Evolutionary conservation across 2,329 filamentous ascomycete species (phyloP).

Genomic region (Stachybotrys echinatus): DNA sequence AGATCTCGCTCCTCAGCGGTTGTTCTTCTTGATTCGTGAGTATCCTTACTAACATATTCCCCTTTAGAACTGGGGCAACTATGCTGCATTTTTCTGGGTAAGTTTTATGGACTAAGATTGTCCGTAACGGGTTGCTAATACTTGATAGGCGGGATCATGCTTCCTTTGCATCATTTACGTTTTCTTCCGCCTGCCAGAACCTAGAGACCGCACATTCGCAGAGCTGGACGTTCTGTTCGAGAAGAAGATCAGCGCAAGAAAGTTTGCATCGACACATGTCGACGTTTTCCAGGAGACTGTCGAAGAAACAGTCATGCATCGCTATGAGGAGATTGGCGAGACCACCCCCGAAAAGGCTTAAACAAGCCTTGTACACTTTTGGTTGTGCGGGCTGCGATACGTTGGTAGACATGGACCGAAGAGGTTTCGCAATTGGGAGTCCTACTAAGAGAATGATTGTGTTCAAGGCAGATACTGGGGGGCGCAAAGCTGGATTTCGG

Average conservation of each 20-base stretch:
- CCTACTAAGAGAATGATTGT: too few relatives aligned
- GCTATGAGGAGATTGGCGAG: conserved; percentile 35
- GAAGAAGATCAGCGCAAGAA: conserved; percentile 61
- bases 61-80: conserved; percentile 68
- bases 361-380: too few relatives aligned
- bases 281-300: conserved; percentile 50
- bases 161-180: conserved; percentile 78
- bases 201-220: conserved; percentile 73
- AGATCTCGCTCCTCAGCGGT: background rate
- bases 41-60: background rate
- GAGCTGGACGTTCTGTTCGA: conserved; percentile 86
- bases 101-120: conserved; percentile 12
- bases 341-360: conserved; percentile 1
- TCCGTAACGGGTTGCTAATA: conserved; percentile 5
- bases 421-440: too few relatives aligned
- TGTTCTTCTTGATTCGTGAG: too few relatives aligned
- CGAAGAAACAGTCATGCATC: conserved; percentile 40
- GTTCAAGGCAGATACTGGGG: too few relatives aligned
- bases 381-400: too few relatives aligned
- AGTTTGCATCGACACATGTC: conserved; percentile 59
- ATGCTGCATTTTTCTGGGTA: conserved; percentile 80
- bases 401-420: too few relatives aligned
- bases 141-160: conserved; percentile 60
- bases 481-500: too few relatives aligned
- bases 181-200: conserved; percentile 57